Conservation (phyloP, 148 eudicot genomes). For the Rhododendron molle region DNA sequence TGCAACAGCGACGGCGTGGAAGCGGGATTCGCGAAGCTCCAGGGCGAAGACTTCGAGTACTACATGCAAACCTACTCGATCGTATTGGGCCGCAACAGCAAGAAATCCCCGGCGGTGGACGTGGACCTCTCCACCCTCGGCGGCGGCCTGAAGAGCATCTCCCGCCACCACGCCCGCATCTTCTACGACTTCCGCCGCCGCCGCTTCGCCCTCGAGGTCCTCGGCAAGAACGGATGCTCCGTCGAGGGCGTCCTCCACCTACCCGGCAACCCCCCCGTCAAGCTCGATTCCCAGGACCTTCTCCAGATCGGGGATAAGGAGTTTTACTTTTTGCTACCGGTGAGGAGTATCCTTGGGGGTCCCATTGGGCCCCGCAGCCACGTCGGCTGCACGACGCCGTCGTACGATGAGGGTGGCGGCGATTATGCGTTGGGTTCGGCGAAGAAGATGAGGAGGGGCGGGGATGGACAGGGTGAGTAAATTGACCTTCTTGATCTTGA, state of each 20-base stretch:
- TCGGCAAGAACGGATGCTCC: slow-evolving; percentile 38
- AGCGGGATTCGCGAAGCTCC: slow-evolving; percentile 82
- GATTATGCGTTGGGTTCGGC: slow-evolving; percentile 26
- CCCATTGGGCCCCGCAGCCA: slow-evolving; percentile 39
- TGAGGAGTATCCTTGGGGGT: slow-evolving; percentile 62
- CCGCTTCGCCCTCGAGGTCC: slow-evolving; percentile 63
- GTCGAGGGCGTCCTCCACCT: slow-evolving; percentile 89
- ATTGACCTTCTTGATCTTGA: background rate
- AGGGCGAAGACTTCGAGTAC: slow-evolving; percentile 92
- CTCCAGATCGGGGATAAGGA: slow-evolving; percentile 87
- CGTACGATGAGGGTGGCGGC: slow-evolving; percentile 8
- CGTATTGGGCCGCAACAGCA: slow-evolving; percentile 67
- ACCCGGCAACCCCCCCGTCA: slow-evolving; percentile 70
- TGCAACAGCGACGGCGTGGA: slow-evolving; percentile 54
- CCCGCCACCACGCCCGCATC: slow-evolving; percentile 89
- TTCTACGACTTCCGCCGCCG: slow-evolving; percentile 91
- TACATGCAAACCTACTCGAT: slow-evolving; percentile 91
- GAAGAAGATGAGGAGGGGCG: slow-evolving; percentile 28
- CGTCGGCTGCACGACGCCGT: background rate
- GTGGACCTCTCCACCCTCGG: slow-evolving; percentile 81
- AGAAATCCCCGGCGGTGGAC: slow-evolving; percentile 75
- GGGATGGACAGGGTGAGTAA: slow-evolving; percentile 39
- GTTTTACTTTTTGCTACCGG: slow-evolving; percentile 74
- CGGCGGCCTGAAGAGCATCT: slow-evolving; percentile 97
- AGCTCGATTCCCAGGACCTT: slow-evolving; percentile 76